Evolutionary conservation across 345 rosid species (phyloP).

Genomic region (Gossypium sturtianum): DNA sequence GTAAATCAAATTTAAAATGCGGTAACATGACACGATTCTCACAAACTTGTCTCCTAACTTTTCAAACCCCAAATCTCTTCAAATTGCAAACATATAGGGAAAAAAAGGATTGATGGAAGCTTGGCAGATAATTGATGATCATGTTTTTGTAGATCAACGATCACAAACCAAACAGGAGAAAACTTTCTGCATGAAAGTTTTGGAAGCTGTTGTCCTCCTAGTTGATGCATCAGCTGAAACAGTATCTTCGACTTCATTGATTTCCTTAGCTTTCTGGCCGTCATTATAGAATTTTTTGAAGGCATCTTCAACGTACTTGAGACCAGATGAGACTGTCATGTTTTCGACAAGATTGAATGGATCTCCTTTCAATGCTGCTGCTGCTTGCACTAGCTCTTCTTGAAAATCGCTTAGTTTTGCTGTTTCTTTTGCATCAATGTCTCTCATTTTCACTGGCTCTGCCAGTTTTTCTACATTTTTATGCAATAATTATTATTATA

Average conservation of each 20-base stretch:
- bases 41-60: background rate
- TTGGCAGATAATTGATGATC: background rate
- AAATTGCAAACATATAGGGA: background rate
- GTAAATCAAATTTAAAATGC: background rate
- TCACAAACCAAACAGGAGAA: conserved; percentile 58
- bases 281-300: conserved; percentile 35
- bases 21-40: background rate
- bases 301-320: conserved; percentile 42
- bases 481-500: background rate
- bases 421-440: conserved; percentile 28
- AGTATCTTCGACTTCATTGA: conserved; percentile 28
- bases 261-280: conserved; percentile 42
- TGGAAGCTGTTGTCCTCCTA: conserved; percentile 11
- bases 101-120: background rate
- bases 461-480: conserved; percentile 38
- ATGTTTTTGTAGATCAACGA: conserved; percentile 11
- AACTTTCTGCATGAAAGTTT: conserved; percentile 31
- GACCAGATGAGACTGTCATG: conserved; percentile 43
- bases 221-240: conserved; percentile 19
- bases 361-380: conserved; percentile 58
- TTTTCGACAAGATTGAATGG: conserved; percentile 42
- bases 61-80: background rate
- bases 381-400: conserved; percentile 47
- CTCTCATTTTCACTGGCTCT: conserved; percentile 41
- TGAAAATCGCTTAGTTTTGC: conserved; percentile 55